phyloP scores from a whole-genome alignment of 768 basidiomycete species.

The Boletus reticuloceps region DNA sequence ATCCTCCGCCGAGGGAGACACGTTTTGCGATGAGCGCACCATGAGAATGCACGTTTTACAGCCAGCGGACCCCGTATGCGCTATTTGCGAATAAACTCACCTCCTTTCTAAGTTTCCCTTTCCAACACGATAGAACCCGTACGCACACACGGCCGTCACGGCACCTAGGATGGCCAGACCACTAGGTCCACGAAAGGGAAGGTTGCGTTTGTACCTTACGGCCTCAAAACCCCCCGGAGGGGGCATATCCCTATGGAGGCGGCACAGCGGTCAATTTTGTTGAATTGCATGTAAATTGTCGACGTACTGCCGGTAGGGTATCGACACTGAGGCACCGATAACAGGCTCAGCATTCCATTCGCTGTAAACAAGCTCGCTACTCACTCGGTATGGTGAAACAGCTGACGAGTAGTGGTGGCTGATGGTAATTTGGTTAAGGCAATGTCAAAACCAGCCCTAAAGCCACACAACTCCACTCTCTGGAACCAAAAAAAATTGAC shows the following conservation, averaged over 20 bases:
- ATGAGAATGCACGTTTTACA: slow-evolving; percentile 60
- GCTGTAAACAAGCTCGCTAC: slow-evolving; percentile 2
- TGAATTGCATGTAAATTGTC: slow-evolving; percentile 5
- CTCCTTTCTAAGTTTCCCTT: slow-evolving; percentile 90
- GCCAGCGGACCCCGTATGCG: slow-evolving; percentile 50
- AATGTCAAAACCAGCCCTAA: slow-evolving; percentile 28
- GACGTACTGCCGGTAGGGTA: slow-evolving; percentile 29
- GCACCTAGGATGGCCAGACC: slow-evolving; percentile 82
- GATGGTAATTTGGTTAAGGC: not conserved
- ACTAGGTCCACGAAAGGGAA: slow-evolving; percentile 85
- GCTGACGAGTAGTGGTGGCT: slow-evolving; percentile 1
- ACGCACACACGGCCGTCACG: slow-evolving; percentile 82
- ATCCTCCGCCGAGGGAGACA: slow-evolving; percentile 52
- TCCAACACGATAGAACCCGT: slow-evolving; percentile 90
- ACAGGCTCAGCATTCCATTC: not conserved
- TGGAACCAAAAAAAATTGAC: not conserved
- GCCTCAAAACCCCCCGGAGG: slow-evolving; percentile 90
- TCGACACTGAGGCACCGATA: slow-evolving; percentile 18
- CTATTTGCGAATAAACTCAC: slow-evolving; percentile 48
- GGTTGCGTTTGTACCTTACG: slow-evolving; percentile 93
- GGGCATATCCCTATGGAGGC: slow-evolving; percentile 81
- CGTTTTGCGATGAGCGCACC: slow-evolving; percentile 69
- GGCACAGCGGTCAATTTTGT: slow-evolving; percentile 5
- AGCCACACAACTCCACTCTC: slow-evolving; percentile 15
- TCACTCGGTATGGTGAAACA: slow-evolving; percentile 16